Percentiles rank a stretch among this genome's conserved stretches.
phyloP scores from a whole-genome alignment of 768 basidiomycete species.

The Lactifluus hygrophoroides region DNA sequence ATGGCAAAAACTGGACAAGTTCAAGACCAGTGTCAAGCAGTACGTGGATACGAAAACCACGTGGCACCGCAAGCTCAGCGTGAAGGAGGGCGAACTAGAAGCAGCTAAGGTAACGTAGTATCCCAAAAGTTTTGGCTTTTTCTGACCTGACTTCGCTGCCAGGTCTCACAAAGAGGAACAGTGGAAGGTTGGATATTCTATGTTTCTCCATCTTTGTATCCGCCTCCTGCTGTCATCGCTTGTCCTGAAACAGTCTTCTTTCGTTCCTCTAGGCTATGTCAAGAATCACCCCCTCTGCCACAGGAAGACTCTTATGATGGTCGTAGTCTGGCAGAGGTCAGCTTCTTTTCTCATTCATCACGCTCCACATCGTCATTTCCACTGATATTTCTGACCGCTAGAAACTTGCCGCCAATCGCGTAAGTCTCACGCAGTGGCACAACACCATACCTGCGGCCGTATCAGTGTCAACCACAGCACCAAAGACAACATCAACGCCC shows the following conservation, averaged over 20 bases:
- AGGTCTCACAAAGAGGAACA: constrained; percentile 69
- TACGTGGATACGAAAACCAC: constrained; percentile 71
- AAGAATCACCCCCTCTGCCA: constrained; percentile 73
- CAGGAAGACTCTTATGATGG: constrained; percentile 75
- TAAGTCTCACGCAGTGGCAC: constrained; percentile 28
- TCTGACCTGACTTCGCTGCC: too few relatives aligned
- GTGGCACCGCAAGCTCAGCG: constrained; percentile 76
- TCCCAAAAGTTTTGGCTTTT: too few relatives aligned
- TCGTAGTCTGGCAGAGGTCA: constrained; percentile 81
- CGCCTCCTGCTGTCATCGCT: constrained; percentile 36
- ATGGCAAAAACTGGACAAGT: constrained; percentile 90
- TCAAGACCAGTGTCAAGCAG: constrained; percentile 77
- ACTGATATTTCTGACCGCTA: too few relatives aligned
- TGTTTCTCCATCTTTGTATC: constrained; percentile 32
- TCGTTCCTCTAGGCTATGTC: constrained; percentile 61
- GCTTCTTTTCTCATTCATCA: constrained; percentile 21
- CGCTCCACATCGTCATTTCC: constrained; percentile 3
- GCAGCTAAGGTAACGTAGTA: too few relatives aligned
- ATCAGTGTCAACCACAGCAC: constrained; percentile 17
- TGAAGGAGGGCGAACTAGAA: constrained; percentile 87
- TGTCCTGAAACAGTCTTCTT: constrained; percentile 54
- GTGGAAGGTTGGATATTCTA: constrained; percentile 86
- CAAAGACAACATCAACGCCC: constrained; percentile 24
- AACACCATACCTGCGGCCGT: constrained; percentile 20
- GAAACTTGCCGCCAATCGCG: constrained; percentile 89